Evolutionary conservation across 2,329 filamentous ascomycete species (phyloP).

Genomic region (Purpureocillium lavendulum): DNA sequence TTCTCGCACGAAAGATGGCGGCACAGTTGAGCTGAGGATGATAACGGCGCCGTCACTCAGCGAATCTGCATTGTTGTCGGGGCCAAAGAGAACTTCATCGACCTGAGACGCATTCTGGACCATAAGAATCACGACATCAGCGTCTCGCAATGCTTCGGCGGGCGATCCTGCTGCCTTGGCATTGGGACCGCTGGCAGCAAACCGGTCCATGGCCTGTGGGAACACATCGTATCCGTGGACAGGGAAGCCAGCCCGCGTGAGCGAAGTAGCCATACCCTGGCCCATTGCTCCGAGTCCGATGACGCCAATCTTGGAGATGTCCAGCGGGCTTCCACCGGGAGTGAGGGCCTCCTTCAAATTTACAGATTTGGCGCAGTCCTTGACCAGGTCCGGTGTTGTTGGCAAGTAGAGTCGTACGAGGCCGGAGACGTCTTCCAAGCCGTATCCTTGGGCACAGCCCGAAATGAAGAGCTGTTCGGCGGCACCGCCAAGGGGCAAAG

Average conservation of each 20-base stretch:
- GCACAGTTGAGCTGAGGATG: slow-evolving; percentile 26
- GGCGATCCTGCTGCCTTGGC: slow-evolving; percentile 15
- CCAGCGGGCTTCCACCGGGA: slow-evolving; percentile 11
- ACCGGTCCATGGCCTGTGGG: slow-evolving; percentile 17
- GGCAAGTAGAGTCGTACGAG: slow-evolving; percentile 18
- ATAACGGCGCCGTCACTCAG: slow-evolving; percentile 19
- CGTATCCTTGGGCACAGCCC: slow-evolving; percentile 16
- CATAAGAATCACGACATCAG: slow-evolving; percentile 25
- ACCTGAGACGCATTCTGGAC: slow-evolving; percentile 25
- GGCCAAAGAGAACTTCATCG: slow-evolving; percentile 21
- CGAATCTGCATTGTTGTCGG: slow-evolving; percentile 16
- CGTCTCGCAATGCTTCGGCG: slow-evolving; percentile 16
- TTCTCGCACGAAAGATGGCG: slow-evolving; percentile 18
- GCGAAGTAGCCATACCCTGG: slow-evolving; percentile 25
- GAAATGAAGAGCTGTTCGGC: slow-evolving; percentile 23
- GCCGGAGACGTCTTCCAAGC: slow-evolving; percentile 17
- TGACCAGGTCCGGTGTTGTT: slow-evolving; percentile 6
- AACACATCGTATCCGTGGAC: slow-evolving; percentile 26
- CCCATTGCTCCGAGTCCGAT: slow-evolving; percentile 30
- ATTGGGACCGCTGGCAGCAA: slow-evolving; percentile 14
- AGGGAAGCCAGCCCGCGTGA: slow-evolving; percentile 20
- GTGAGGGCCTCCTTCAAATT: slow-evolving; percentile 7
- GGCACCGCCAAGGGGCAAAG: slow-evolving; percentile 23
- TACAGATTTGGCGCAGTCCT: slow-evolving; percentile 7
- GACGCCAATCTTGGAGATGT: slow-evolving; percentile 22